Evolutionary conservation across 345 rosid species (phyloP), one percentile per base, ranked within the genome.

Genomic region (Brassica juncea): DNA sequence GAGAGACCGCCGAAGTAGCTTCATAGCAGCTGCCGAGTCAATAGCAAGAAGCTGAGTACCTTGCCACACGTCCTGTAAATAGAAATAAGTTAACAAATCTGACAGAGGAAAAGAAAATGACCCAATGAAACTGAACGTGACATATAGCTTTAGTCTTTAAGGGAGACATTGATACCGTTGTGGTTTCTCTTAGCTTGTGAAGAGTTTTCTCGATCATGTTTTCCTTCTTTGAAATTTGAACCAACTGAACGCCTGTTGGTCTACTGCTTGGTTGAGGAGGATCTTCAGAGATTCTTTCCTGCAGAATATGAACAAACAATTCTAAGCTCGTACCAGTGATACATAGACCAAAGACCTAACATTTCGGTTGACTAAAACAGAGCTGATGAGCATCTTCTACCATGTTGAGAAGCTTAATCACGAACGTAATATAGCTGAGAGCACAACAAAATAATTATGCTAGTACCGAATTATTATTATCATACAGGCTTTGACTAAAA

Each of bases 1-100:
- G 78, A 93, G 66, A 73, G 77, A 84, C 84, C 97, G 92, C 71
- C 86, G 84, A 70, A 95, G 87, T 83, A 93, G 82, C 62, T 81
- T 89, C 83, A 75, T 69, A 14, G 99, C 94, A 84, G 98, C 93
- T 82, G 81, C 97, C 81, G 86, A 92, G 81, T 95, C 99, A 78
- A 88, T 86, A 42, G 92, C 98, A 71, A 95, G 88, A 84, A 95
- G 99, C 84, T 93, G 98, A 73, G 99, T 91, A 76, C 99, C 99
- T 90, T 93, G 99, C 88, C 88, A 87, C 78, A 95, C 92, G 81
- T 91, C 97, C 99, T 95, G 93, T 35, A 44, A 30, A 66, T 6
- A n/a, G 37, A 71, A 64, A 59, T 66, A 59, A 21, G 8, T 57
- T n/a, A 54, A 58, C 32, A 59, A 76, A 35, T 9, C 21, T 42